Evolutionary conservation across 1,139 yeast species (phyloP).

Genomic region (Taphrina communis): DNA sequence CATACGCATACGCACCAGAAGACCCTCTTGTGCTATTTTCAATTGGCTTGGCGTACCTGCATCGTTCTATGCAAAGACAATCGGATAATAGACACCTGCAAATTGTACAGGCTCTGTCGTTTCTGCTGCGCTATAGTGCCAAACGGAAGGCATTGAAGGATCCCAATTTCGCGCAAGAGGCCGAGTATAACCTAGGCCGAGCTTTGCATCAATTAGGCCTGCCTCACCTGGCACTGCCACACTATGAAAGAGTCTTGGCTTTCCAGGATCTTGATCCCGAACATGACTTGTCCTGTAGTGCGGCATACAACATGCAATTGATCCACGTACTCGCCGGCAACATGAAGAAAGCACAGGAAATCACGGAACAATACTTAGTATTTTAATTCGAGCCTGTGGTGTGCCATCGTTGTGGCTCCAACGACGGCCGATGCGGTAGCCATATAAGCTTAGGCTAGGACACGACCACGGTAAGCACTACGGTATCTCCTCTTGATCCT

Average conservation of each 20-base stretch:
- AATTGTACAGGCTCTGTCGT: slow-evolving; percentile 82
- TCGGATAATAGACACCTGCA: slow-evolving; percentile 86
- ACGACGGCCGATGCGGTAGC: no score
- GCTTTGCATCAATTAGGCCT: slow-evolving; percentile 75
- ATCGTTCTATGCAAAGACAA: slow-evolving; percentile 88
- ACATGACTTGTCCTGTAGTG: slow-evolving; percentile 71
- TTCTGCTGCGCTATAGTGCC: slow-evolving; percentile 71
- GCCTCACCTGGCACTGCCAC: slow-evolving; percentile 69
- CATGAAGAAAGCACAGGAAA: slow-evolving; percentile 52
- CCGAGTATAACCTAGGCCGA: slow-evolving; percentile 81
- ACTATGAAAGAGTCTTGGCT: slow-evolving; percentile 70
- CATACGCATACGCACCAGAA: slow-evolving; percentile 55
- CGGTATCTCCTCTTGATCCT: no score
- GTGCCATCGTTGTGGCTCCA: no score
- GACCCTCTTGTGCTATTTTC: slow-evolving; percentile 82
- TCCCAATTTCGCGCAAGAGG: slow-evolving; percentile 68
- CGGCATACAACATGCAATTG: slow-evolving; percentile 81
- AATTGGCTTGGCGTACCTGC: slow-evolving; percentile 82
- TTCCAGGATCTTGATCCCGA: slow-evolving; percentile 43
- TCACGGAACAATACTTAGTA: slow-evolving; percentile 61
- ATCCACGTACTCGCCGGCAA: slow-evolving; percentile 82
- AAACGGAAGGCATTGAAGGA: slow-evolving; percentile 49
- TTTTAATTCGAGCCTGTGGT: not conserved
- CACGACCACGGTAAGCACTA: no score
- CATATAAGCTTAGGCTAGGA: no score